Conservation (phyloP, 257 asterid genomes). For the Echites panduratus region DNA sequence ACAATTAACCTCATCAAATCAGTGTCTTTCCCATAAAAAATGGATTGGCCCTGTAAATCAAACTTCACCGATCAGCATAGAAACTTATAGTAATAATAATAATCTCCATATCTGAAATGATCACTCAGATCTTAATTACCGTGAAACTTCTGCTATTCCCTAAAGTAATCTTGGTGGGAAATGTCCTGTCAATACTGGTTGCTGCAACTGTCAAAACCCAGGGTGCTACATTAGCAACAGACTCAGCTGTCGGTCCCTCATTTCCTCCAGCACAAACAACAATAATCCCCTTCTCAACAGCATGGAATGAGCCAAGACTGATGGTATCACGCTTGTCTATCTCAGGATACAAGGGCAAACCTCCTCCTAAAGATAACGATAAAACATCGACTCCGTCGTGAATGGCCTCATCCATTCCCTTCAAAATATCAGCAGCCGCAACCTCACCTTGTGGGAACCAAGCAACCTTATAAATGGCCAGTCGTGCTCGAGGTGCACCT, state of each 20-base stretch:
- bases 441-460: slow-evolving; percentile 16
- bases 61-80: neutral
- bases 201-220: slow-evolving; percentile 27
- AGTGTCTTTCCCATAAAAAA: neutral
- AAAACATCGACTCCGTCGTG: slow-evolving; percentile 25
- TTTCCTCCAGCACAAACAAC: slow-evolving; percentile 21
- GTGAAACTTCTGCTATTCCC: slow-evolving; percentile 45
- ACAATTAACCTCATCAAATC: neutral
- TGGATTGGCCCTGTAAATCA: slow-evolving; percentile 2
- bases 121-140: slow-evolving; percentile 24
- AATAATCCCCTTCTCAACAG: slow-evolving; percentile 18
- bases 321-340: neutral
- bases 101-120: no score
- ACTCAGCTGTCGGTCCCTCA: neutral
- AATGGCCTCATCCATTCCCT: slow-evolving; percentile 23
- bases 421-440: slow-evolving; percentile 14
- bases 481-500: slow-evolving; percentile 42
- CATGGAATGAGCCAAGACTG: slow-evolving; percentile 19
- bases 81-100: no score
- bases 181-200: slow-evolving; percentile 26
- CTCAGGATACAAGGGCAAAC: slow-evolving; percentile 1
- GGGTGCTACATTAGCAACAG: slow-evolving; percentile 8
- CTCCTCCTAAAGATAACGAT: slow-evolving; percentile 10
- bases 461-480: slow-evolving; percentile 44
- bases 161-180: slow-evolving; percentile 48